Percentiles rank a stretch among this genome's conserved stretches.
Evolutionary conservation across 1,284 basidiomycete genomes (phyloP).

Genomic region (Microbotryomycetes sp.): DNA sequence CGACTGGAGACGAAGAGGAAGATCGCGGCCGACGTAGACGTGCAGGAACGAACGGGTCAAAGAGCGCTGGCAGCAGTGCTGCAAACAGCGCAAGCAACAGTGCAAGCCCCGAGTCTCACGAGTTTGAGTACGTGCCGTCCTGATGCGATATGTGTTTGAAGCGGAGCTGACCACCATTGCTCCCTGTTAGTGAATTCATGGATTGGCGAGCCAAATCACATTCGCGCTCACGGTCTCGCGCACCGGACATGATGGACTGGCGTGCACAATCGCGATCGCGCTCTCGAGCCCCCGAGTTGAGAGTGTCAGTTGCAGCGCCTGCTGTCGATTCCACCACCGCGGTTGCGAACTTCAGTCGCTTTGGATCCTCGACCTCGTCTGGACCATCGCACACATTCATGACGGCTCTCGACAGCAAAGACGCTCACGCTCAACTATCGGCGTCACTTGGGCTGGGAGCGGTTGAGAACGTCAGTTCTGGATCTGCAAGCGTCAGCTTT

Average conservation of each 20-base stretch:
- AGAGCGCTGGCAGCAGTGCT: constrained; percentile 26
- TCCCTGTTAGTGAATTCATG: constrained; percentile 54
- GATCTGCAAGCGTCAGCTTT: neutral
- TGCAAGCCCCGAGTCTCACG: constrained; percentile 42
- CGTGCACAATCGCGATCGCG: constrained; percentile 46
- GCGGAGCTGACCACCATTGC: constrained; percentile 2
- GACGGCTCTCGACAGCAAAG: too few relatives aligned
- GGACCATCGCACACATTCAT: too few relatives aligned
- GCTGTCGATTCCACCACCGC: constrained; percentile 21
- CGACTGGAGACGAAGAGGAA: constrained; percentile 37
- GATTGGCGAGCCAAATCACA: constrained; percentile 91
- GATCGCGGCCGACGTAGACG: constrained; percentile 56
- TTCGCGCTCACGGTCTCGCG: constrained; percentile 65
- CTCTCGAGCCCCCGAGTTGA: constrained; percentile 35
- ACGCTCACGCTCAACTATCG: constrained; percentile 19
- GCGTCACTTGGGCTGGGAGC: constrained; percentile 27
- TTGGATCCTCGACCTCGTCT: too few relatives aligned
- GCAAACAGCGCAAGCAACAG: constrained; percentile 3
- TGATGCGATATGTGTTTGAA: neutral
- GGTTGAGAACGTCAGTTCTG: constrained; percentile 3
- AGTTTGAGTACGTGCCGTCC: constrained; percentile 57
- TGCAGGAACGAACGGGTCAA: constrained; percentile 22
- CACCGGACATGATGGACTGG: constrained; percentile 46
- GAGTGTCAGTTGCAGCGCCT: constrained; percentile 19
- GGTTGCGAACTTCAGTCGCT: constrained; percentile 29